Percentiles rank a stretch among this genome's conserved stretches.
phyloP scores from a whole-genome alignment of 2,329 filamentous ascomycete species.

The Ophiostoma australiae region DNA sequence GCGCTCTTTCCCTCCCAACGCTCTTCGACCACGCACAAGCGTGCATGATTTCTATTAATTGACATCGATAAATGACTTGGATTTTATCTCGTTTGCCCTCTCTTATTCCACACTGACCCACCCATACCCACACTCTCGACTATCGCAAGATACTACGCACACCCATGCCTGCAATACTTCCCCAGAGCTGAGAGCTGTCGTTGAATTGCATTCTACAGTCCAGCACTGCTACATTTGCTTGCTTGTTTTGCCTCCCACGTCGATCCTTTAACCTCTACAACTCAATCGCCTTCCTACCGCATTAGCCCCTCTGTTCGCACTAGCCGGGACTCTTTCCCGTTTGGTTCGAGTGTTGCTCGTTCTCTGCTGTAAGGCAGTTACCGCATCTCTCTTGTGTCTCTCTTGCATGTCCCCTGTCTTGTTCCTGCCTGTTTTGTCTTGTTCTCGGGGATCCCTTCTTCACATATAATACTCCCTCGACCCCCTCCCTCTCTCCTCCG shows the following conservation, averaged over 20 bases:
- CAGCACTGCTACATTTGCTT: neutral
- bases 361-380: neutral
- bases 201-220: neutral
- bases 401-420: neutral
- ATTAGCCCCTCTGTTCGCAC: neutral
- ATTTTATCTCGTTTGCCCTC: neutral
- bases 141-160: neutral
- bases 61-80: neutral
- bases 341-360: neutral
- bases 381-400: neutral
- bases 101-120: neutral
- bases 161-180: neutral
- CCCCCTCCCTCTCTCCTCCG: neutral
- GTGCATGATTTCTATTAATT: neutral
- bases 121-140: neutral
- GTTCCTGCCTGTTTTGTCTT: neutral
- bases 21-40: neutral
- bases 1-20: neutral
- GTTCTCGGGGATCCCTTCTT: neutral
- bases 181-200: neutral
- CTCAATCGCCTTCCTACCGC: neutral
- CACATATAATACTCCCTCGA: constrained; percentile 1
- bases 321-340: neutral
- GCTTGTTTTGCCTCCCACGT: neutral
- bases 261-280: neutral